Percentiles rank a stretch among this genome's conserved stretches.
Evolutionary conservation across 2,329 filamentous ascomycete genomes (phyloP).

Genomic region (Bertia moriformis): DNA sequence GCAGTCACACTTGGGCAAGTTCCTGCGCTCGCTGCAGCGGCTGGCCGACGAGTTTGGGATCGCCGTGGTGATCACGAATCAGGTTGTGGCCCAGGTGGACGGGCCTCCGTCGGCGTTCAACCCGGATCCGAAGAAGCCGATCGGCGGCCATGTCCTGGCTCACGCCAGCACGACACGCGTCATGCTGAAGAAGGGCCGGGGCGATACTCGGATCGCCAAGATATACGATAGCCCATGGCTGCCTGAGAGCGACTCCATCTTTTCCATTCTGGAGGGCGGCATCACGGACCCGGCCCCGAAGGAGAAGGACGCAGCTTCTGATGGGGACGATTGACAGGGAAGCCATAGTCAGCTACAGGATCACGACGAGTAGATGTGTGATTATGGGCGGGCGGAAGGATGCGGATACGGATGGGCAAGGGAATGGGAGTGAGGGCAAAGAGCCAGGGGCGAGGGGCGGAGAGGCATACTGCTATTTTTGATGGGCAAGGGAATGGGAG

Average conservation of each 20-base stretch:
- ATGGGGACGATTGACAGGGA: too few species aligned
- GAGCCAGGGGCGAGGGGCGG: slow-evolving; percentile 1
- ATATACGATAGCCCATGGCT: slow-evolving; percentile 97
- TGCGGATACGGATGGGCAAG: too few species aligned
- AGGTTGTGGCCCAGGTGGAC: slow-evolving; percentile 95
- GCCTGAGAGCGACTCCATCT: slow-evolving; percentile 89
- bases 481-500: too few species aligned
- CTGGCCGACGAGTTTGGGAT: slow-evolving; percentile 80
- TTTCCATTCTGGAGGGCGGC: slow-evolving; percentile 92
- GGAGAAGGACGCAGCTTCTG: too few species aligned
- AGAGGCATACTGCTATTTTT: too few species aligned
- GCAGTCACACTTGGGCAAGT: slow-evolving; percentile 77
- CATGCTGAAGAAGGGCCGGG: slow-evolving; percentile 88
- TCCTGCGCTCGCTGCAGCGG: slow-evolving; percentile 71
- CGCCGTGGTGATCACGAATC: slow-evolving; percentile 95
- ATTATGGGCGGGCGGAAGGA: too few species aligned
- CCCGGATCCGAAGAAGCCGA: slow-evolving; percentile 96
- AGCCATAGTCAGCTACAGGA: too few species aligned
- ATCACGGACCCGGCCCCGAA: slow-evolving; percentile 93
- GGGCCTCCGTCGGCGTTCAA: slow-evolving; percentile 99
- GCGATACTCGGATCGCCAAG: slow-evolving; percentile 92
- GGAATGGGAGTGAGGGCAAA: too few species aligned
- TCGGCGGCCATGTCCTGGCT: slow-evolving; percentile 96
- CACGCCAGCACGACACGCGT: slow-evolving; percentile 91
- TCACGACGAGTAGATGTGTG: slow-evolving; percentile 33